Evolutionary conservation across 2,329 filamentous ascomycete genomes (phyloP).

Genomic region (Colletotrichum caudatum): DNA sequence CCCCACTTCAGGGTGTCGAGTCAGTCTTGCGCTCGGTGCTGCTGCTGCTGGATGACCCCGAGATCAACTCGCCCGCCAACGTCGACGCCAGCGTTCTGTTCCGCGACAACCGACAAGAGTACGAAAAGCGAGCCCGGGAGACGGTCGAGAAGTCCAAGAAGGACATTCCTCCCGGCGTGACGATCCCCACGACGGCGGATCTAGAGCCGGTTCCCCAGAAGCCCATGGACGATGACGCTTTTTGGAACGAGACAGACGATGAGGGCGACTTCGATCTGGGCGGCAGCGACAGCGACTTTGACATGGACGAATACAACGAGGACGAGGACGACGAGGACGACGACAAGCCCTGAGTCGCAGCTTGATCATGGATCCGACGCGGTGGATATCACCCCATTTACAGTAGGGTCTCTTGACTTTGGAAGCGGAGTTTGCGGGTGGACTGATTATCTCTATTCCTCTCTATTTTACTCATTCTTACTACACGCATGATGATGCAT

Average conservation of each 20-base stretch:
- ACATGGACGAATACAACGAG: slow-evolving; percentile 69
- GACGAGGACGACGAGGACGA: slow-evolving; percentile 68
- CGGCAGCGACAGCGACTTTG: slow-evolving; percentile 76
- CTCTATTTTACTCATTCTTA: slow-evolving; percentile 15
- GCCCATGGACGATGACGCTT: slow-evolving; percentile 77
- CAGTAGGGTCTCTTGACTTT: slow-evolving; percentile 4
- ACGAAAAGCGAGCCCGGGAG: slow-evolving; percentile 76
- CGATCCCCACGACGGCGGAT: slow-evolving; percentile 83
- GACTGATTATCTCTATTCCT: slow-evolving; percentile 1
- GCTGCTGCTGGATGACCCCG: slow-evolving; percentile 91
- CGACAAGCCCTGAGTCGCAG: slow-evolving; percentile 23
- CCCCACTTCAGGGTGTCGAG: slow-evolving; percentile 92
- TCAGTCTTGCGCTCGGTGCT: slow-evolving; percentile 94
- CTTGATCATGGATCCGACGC: not conserved
- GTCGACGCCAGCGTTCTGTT: slow-evolving; percentile 92
- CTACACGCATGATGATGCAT: slow-evolving; percentile 41
- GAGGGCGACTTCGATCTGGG: slow-evolving; percentile 77
- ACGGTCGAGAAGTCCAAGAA: slow-evolving; percentile 80
- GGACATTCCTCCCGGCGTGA: slow-evolving; percentile 83
- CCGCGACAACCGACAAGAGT: slow-evolving; percentile 76
- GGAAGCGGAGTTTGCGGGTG: slow-evolving; percentile 16
- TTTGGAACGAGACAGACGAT: slow-evolving; percentile 83
- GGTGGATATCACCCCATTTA: not conserved
- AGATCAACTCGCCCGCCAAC: slow-evolving; percentile 93
- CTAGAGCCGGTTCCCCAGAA: slow-evolving; percentile 71